Percentiles rank a stretch among this genome's conserved stretches.
Evolutionary conservation across 352 stramenopile genomes (phyloP).

Genomic region (Phytophthora pluvialis): DNA sequence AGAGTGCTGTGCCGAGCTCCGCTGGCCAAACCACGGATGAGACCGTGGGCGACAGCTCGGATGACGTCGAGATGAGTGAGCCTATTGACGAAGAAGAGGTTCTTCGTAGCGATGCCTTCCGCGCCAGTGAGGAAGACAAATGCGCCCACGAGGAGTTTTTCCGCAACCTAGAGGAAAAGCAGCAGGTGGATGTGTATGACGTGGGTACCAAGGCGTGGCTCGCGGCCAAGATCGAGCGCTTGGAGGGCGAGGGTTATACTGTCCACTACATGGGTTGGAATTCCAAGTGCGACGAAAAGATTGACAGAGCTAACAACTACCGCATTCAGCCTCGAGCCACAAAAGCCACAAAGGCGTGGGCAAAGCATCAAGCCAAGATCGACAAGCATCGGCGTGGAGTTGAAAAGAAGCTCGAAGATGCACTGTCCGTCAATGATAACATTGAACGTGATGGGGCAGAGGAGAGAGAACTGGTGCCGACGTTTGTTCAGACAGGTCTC

Average conservation of each 20-base stretch:
- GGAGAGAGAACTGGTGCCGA: conserved; percentile 31
- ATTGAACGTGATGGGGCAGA: conserved; percentile 9
- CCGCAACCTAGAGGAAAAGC: conserved; percentile 32
- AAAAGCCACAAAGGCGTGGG: conserved; percentile 49
- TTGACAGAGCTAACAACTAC: conserved; percentile 32
- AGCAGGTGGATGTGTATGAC: conserved; percentile 71
- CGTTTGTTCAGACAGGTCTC: conserved; percentile 65
- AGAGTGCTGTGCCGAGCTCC: conserved; percentile 9
- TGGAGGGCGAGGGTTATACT: conserved; percentile 36
- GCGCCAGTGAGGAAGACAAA: conserved; percentile 28
- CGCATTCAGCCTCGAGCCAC: conserved; percentile 53
- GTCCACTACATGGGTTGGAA: conserved; percentile 81
- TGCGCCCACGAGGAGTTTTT: conserved; percentile 41
- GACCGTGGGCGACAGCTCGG: conserved; percentile 37
- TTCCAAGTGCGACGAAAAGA: conserved; percentile 59
- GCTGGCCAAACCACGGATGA: conserved; percentile 34
- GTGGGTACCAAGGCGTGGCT: conserved; percentile 59
- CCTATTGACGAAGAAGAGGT: conserved; percentile 24
- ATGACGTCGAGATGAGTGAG: conserved; percentile 44
- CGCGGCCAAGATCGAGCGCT: conserved; percentile 55
- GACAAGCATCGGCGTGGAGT: conserved; percentile 43
- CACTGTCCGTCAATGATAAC: conserved; percentile 2
- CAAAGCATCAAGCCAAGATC: conserved; percentile 47
- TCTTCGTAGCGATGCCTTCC: conserved; percentile 16
- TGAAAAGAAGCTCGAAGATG: conserved; percentile 30